Percentiles rank a stretch among this genome's conserved stretches.
phyloP scores from a whole-genome alignment of 1,284 basidiomycete species.

The Austroboletus sp. region DNA sequence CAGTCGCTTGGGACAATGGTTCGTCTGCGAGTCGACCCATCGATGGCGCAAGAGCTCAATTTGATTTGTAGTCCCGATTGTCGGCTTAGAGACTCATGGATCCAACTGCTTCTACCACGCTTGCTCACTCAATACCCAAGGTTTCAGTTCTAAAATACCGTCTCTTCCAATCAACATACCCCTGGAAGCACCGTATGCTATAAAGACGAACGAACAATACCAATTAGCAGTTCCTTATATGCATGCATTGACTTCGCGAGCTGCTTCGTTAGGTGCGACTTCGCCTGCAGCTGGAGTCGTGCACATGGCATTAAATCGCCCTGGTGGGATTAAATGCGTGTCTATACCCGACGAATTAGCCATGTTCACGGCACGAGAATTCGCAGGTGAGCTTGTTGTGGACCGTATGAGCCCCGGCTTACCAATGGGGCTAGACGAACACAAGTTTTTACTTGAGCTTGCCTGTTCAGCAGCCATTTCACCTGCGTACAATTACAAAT shows the following conservation, averaged over 20 bases:
- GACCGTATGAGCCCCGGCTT: constrained; percentile 3
- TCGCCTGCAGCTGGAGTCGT: constrained; percentile 54
- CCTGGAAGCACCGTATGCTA: constrained; percentile 26
- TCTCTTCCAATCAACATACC: constrained; percentile 27
- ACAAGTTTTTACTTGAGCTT: constrained; percentile 66
- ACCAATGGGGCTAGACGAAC: constrained; percentile 48
- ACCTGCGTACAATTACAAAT: constrained; percentile 50
- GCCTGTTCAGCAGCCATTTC: constrained; percentile 63
- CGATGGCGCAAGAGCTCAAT: constrained; percentile 6
- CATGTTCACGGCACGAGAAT: constrained; percentile 51
- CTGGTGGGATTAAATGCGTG: constrained; percentile 49
- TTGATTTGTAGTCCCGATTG: constrained; percentile 47
- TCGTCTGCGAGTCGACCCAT: constrained; percentile 19
- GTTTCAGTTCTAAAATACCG: constrained; percentile 34
- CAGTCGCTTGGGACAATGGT: constrained; percentile 61
- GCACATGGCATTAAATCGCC: constrained; percentile 53
- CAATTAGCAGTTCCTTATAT: constrained; percentile 52
- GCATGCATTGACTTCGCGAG: constrained; percentile 51
- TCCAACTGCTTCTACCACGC: constrained; percentile 69
- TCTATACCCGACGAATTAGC: constrained; percentile 61
- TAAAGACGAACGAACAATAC: constrained; percentile 36
- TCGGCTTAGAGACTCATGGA: constrained; percentile 62
- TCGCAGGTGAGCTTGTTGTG: constrained; percentile 44
- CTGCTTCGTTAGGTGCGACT: constrained; percentile 65
- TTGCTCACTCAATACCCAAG: constrained; percentile 48